Evolutionary conservation across 345 rosid genomes (phyloP).

Genomic region (Barbarea vulgaris): DNA sequence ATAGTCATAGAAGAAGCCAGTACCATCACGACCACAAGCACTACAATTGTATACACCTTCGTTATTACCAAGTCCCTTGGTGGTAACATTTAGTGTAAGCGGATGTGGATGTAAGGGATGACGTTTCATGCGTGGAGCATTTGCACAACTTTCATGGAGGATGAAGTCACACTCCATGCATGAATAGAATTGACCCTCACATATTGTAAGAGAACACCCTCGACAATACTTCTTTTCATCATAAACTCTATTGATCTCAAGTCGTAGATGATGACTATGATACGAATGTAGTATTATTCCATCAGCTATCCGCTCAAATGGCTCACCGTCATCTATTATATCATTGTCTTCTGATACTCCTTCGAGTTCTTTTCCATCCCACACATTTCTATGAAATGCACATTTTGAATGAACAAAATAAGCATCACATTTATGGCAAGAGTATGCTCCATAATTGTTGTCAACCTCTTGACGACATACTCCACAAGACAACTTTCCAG

Average conservation of each 20-base stretch:
- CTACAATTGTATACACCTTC: background rate
- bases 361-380: constrained; percentile 19
- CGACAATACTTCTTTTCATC: background rate
- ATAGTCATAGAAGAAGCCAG: background rate
- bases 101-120: background rate
- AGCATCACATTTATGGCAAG: constrained; percentile 6
- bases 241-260: background rate
- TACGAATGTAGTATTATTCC: background rate
- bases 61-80: background rate
- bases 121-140: background rate
- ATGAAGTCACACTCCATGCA: background rate
- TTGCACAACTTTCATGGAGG: too few species aligned
- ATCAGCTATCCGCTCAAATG: background rate
- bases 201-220: background rate
- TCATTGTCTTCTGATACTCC: background rate
- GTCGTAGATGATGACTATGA: background rate
- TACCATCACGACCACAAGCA: background rate
- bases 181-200: background rate
- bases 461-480: background rate
- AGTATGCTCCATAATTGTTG: background rate
- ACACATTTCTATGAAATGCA: background rate
- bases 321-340: background rate
- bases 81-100: background rate
- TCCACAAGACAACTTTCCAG: background rate
- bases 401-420: constrained; percentile 34